These are phyloP conservation scores for Penicillium fuscoglaucum DNA, from an alignment of 2,329 filamentous ascomycete species.

Conservation along the genomic window DNA sequence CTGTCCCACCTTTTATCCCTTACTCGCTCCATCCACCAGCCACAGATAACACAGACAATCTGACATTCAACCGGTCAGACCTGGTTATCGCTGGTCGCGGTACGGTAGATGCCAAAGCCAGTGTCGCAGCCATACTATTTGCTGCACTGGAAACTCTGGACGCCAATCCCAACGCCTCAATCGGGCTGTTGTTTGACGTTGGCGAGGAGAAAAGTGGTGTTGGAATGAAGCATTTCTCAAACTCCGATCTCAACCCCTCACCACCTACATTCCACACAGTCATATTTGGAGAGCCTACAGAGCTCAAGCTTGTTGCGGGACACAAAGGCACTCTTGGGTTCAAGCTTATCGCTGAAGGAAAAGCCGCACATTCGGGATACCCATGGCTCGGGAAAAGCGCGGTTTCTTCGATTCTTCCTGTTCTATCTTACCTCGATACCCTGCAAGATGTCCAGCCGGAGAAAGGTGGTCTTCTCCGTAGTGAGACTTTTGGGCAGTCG, in stretches of 20 bases:
- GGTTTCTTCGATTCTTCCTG: neutral
- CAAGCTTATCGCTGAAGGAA: neutral
- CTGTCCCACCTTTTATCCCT: neutral
- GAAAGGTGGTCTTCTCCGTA: neutral
- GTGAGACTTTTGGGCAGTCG: neutral
- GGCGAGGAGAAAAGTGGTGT: neutral
- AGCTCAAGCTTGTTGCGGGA: neutral
- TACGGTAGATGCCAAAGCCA: neutral
- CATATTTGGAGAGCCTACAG: neutral
- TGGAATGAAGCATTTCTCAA: neutral
- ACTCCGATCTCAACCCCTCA: neutral
- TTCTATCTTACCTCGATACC: neutral
- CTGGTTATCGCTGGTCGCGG: neutral
- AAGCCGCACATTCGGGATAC: neutral
- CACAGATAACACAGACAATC: neutral
- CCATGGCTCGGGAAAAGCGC: neutral
- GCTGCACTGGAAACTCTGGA: neutral
- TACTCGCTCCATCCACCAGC: neutral
- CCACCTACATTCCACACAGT: neutral
- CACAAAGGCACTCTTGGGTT: neutral
- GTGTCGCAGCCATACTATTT: neutral
- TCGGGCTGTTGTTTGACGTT: neutral
- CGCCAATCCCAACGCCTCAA: neutral
- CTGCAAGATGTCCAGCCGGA: neutral
- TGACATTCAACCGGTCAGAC: neutral